Evolutionary conservation across 2,329 filamentous ascomycete species (phyloP).

Genomic region (Calonectria crousiana): DNA sequence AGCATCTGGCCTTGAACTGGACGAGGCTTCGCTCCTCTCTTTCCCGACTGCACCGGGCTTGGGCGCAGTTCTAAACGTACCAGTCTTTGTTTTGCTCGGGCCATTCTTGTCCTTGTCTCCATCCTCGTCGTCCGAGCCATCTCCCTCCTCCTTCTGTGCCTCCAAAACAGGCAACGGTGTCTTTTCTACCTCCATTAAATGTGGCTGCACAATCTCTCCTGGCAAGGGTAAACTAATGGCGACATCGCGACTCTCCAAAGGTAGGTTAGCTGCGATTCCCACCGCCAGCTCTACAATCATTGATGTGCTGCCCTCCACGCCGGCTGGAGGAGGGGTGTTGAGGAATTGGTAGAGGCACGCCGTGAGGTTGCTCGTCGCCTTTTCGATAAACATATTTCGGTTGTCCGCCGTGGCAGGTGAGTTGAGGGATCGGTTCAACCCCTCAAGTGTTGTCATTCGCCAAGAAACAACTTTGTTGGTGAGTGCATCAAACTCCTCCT

Average conservation of each 20-base stretch:
- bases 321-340: constrained; percentile 79
- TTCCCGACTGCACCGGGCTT: constrained; percentile 26
- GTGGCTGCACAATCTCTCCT: constrained; percentile 75
- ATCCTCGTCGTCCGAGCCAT: constrained; percentile 57
- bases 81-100: constrained; percentile 59
- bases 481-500: constrained; percentile 90
- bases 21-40: constrained; percentile 46
- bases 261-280: constrained; percentile 86
- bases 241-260: constrained; percentile 91
- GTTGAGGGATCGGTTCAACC: constrained; percentile 78
- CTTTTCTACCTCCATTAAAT: constrained; percentile 91
- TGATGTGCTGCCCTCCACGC: constrained; percentile 87
- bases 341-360: constrained; percentile 80
- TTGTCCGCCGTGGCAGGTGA: constrained; percentile 75
- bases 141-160: constrained; percentile 54
- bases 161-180: constrained; percentile 72
- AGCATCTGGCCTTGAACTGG: constrained; percentile 48
- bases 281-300: constrained; percentile 96
- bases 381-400: constrained; percentile 76
- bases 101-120: constrained; percentile 58
- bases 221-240: constrained; percentile 88
- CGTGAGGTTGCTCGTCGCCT: constrained; percentile 76
- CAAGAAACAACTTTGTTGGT: constrained; percentile 90
- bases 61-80: constrained; percentile 53
- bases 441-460: constrained; percentile 93